Evolutionary conservation across 2,329 filamentous ascomycete genomes (phyloP), one percentile per base, ranked within the genome.

Genomic region (Fusarium aywerte): DNA sequence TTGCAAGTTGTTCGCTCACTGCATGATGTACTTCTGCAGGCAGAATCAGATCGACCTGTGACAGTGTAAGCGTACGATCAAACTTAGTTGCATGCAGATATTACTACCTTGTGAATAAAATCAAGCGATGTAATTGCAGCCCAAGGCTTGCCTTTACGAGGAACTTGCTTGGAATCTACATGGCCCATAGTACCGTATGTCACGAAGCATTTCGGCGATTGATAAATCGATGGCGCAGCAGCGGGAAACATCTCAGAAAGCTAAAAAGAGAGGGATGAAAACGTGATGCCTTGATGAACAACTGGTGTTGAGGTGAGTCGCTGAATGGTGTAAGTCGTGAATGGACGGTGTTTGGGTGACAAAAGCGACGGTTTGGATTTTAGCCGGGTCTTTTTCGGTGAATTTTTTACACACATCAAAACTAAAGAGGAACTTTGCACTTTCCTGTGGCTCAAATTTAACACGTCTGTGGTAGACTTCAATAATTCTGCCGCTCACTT

Each of bases 101-200:
- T 5, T 47, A n/a, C 25, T 54, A 89, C 90, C 72, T 88, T 90
- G 74, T 95, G 90, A 23, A 90, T 82, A 74, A 91, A 93, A 35
- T 84, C 83, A 50, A 91, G 88, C 3, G 82, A 80, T 23, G 86
- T 77, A 65, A 97, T 85, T 1, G 87, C 83, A 1, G 87, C 84
- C 83, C 95, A 97, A 4, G 93, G 94, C 70, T 91, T 89, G 73
- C 88, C 90, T 74, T 91, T 94, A 7, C 81, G 82, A 3, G 93
- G 90, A 29, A 87, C 84, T 72, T 93, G 90, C 58, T 86, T 84
- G 7, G 88, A 84, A 76, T 97, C 88, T 42, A 95, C 81, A 78
- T 92, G 90, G 29, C 83, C 81, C 76, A 95, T 86, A 13, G 83
- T 82, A 38, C 88, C 88, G 73, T 92, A 87, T 1, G 90, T 91